Percentiles rank a stretch among this genome's conserved stretches.
Evolutionary conservation across 371 early-diverging fungal genomes (phyloP).

Genomic region (Chytridium lagenaria): DNA sequence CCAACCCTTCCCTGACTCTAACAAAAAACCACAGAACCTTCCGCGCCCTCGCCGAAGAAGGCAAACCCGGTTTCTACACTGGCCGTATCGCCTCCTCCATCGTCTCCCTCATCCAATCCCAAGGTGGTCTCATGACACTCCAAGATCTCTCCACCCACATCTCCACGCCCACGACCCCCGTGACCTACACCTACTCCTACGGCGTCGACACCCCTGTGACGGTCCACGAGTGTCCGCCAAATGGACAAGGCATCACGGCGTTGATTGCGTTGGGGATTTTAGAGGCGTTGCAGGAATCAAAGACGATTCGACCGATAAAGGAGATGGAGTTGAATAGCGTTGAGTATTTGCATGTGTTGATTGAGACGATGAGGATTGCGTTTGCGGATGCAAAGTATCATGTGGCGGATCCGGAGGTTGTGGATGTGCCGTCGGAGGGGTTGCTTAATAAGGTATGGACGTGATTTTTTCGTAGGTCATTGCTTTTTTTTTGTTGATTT

Average conservation of each 20-base stretch:
- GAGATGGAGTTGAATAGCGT: constrained; percentile 60
- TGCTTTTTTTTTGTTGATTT: too few relatives aligned
- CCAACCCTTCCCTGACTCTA: constrained; percentile 1
- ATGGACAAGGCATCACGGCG: constrained; percentile 72
- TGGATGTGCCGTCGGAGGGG: constrained; percentile 55
- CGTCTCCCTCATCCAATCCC: constrained; percentile 61
- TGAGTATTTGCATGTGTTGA: constrained; percentile 69
- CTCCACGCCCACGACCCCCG: constrained; percentile 65
- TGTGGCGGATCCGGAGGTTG: constrained; percentile 73
- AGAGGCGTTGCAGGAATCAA: constrained; percentile 54
- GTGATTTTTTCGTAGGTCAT: too few relatives aligned
- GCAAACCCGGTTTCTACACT: constrained; percentile 77
- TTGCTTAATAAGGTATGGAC: constrained; percentile 58
- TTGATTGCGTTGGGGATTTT: constrained; percentile 77
- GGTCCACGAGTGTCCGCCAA: constrained; percentile 80
- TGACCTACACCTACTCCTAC: constrained; percentile 67
- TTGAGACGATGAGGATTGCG: constrained; percentile 74
- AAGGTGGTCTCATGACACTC: constrained; percentile 77
- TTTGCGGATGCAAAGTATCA: constrained; percentile 76
- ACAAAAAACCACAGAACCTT: constrained; percentile 63
- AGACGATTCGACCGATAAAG: constrained; percentile 44
- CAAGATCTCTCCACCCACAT: constrained; percentile 75
- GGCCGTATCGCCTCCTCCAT: constrained; percentile 81
- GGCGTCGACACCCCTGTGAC: constrained; percentile 50
- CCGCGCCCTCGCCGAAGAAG: constrained; percentile 64